Base-by-base conservation (phyloP, 2,329 filamentous ascomycete genomes). In the Ustulina deusta region DNA sequence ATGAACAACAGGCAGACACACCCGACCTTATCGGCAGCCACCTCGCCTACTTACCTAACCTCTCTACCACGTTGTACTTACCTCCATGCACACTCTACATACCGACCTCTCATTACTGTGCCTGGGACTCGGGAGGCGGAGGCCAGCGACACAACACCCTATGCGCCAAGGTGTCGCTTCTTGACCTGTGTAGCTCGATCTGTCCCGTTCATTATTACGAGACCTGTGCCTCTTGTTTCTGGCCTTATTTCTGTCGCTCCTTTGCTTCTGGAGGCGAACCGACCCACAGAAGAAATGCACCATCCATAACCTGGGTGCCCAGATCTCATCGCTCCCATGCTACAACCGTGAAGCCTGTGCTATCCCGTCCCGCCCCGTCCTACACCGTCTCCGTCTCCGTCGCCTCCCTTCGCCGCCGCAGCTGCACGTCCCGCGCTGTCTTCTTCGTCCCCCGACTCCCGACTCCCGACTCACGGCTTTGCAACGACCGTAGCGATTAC, bases 301-400 rank as follows among this genome's bases (percentile, higher is more conserved):
- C 59, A 48, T 34, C 55, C 25, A 48, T 71, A 60, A 52, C 57
- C 57, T 36, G 57, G 61, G 61, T 65, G 63, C 46, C 49, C 48
- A 38, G 29, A 63, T 63, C 66, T 48, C 51, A 63, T 69, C 69
- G 70, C 61, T 72, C 72, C 70, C 72, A 75, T 75, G 74, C 66
- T 68, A 73, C 63, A 64, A 71, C 68, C 69, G 55, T 74, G 65
- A 73, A 72, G 49, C 69, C 61, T 60, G 27, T 22, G 15, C 20
- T 25, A 60, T 48, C 58, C 49, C 55, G 38, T 46, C 56, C 49
- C 55, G 38, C 40, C 56, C 61, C 56, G 46, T 55, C 55, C 61
- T 52, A 54, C 68, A 65, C 66, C 72, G 63, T 71, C 64, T 59
- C 68, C 71, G 61, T 52, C 56, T 58, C 58, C 63, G 68, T 71